Percentiles rank a stretch among this genome's conserved stretches.
Conservation (phyloP, 768 basidiomycete genomes). For the Boletus coccyginus region DNA sequence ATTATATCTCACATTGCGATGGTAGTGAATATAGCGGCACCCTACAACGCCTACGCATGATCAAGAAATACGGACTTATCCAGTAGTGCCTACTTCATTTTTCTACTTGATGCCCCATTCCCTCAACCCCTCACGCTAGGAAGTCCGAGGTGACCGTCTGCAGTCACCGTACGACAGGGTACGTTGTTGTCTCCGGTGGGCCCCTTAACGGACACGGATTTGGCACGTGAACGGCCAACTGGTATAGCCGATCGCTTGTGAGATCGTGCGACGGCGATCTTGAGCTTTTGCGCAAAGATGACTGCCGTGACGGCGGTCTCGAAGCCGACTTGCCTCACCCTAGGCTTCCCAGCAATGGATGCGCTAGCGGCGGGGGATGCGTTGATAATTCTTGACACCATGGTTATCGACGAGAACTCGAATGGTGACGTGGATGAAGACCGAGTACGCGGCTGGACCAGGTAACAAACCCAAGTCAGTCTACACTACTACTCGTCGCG, state of each 20-base stretch:
- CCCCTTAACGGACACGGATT: slow-evolving; percentile 1
- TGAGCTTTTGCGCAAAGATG: slow-evolving; percentile 23
- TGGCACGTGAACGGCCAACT: slow-evolving; percentile 4
- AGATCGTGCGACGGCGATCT: slow-evolving; percentile 15
- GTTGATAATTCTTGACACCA: slow-evolving; percentile 1
- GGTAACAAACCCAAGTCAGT: not conserved
- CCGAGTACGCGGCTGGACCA: not conserved
- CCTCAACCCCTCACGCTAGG: not conserved
- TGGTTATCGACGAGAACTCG: not conserved
- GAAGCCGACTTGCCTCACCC: slow-evolving; percentile 17
- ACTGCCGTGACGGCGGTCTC: slow-evolving; percentile 22
- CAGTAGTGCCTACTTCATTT: not conserved
- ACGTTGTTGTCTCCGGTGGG: not conserved
- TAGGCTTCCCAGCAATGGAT: not conserved
- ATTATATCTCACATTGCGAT: no score
- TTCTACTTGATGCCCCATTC: not conserved
- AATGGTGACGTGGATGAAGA: not conserved
- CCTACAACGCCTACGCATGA: not conserved
- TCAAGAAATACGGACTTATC: not conserved
- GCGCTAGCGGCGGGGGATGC: not conserved
- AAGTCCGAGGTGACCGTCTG: not conserved
- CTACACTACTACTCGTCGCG: not conserved
- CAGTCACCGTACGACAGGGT: not conserved
- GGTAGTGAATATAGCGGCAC: not conserved
- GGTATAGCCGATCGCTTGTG: not conserved